Percentiles rank a stretch among this genome's conserved stretches.
These are phyloP conservation scores for Aspergillus costaricaensis DNA, from an alignment of 2,329 filamentous ascomycete species.

Conservation along the genomic window DNA sequence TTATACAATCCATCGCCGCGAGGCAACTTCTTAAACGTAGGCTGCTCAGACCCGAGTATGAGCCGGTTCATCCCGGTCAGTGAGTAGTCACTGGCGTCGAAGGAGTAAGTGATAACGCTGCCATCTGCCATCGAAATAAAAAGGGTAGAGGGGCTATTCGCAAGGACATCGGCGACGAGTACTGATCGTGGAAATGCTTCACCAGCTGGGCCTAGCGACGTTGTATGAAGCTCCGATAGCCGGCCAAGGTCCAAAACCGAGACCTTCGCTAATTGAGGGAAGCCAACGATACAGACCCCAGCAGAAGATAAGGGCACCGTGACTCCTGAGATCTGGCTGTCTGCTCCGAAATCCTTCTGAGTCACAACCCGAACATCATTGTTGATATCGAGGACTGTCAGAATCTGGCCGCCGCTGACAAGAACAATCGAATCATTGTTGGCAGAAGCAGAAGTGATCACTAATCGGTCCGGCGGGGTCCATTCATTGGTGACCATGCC, in stretches of 20 bases:
- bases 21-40: conserved; percentile 76
- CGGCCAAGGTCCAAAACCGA: conserved; percentile 70
- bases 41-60: conserved; percentile 81
- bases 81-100: conserved; percentile 62
- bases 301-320: conserved; percentile 67
- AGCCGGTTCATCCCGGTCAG: conserved; percentile 77
- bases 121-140: conserved; percentile 93
- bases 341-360: conserved; percentile 62
- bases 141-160: conserved; percentile 68
- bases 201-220: conserved; percentile 64
- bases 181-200: conserved; percentile 82
- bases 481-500: conserved; percentile 50
- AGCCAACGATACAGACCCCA: conserved; percentile 75
- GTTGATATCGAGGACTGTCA: conserved; percentile 68
- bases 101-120: conserved; percentile 78
- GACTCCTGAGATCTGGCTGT: conserved; percentile 83
- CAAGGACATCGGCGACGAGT: conserved; percentile 73
- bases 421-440: conserved; percentile 71
- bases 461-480: conserved; percentile 47
- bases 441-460: conserved; percentile 76
- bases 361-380: conserved; percentile 60
- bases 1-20: conserved; percentile 67
- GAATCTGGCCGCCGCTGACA: conserved; percentile 71
- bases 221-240: conserved; percentile 66
- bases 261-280: conserved; percentile 81